Evolutionary conservation across 2,329 filamentous ascomycete species (phyloP), one percentile per base, ranked within the genome.

Genomic region (Fusarium longipes): DNA sequence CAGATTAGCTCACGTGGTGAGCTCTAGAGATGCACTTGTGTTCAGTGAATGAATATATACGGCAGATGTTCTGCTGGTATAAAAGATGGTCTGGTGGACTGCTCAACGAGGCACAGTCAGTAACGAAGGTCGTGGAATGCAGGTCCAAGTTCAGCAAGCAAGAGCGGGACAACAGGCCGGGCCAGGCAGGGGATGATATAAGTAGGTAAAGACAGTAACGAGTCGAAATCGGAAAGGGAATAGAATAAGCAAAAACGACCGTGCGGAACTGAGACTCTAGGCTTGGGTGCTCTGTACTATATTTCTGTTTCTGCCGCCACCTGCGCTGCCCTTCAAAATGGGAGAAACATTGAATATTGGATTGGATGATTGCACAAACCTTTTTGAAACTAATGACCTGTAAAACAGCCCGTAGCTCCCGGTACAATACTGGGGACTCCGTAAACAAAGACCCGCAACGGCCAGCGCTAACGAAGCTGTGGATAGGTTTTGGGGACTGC

Each of bases 341-440:
- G 59, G 58, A 67, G 60, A 68, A 67, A 72, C 52, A 70, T 72
- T 70, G 65, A 63, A 70, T 70, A 71, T 72, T 70, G 54, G 58
- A 72, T 60, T 58, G 61, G 55, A 71, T 52, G 64, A 48, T 65
- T 62, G 59, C 59, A 67, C 68, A 57, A 67, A 72, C 71, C 60
- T 72, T 27, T 35, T 43, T 48, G 45, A 65, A 44, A 50, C 53
- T 54, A 52, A 63, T 54, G 49, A 58, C 57, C 65, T 67, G 62
- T 63, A 65, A 63, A 63, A 62, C 57, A 56, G 61, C 57, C 71
- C 65, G 71, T 73, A 72, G 71, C 63, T 72, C 67, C 71, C 67
- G 71, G 71, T 66, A 52, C 55, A 65, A 67, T 54, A 64, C 53
- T 57, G 50, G 56, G 44, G 51, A 63, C 50, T 63, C 60, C 33